Evolutionary conservation across 2,329 filamentous ascomycete genomes (phyloP).

Genomic region (Clarireedia hainanense): DNA sequence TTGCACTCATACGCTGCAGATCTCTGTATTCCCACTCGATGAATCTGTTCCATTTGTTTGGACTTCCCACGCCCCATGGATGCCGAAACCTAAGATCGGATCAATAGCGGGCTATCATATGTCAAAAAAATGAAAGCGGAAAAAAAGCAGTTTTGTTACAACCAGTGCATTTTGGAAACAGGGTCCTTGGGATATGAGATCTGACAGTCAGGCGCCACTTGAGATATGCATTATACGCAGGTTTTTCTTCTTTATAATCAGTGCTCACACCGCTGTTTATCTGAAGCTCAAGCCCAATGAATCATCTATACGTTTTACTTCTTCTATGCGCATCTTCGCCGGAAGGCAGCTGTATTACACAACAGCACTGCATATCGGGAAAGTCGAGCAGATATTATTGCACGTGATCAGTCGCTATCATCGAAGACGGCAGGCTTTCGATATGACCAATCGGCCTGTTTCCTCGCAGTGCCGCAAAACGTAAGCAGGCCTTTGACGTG

Average conservation of each 20-base stretch:
- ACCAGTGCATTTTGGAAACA: background rate
- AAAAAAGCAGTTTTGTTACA: background rate
- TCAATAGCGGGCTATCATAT: slow-evolving; percentile 8
- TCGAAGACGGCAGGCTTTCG: too few species aligned
- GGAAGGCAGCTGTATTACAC: slow-evolving; percentile 14
- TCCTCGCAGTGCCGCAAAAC: too few species aligned
- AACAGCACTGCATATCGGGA: background rate
- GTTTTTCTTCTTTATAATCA: slow-evolving; percentile 9
- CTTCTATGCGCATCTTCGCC: background rate
- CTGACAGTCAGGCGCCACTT: slow-evolving; percentile 16
- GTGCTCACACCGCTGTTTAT: slow-evolving; percentile 20
- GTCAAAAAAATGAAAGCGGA: slow-evolving; percentile 9
- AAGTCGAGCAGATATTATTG: background rate
- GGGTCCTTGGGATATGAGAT: slow-evolving; percentile 3
- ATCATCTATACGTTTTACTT: background rate
- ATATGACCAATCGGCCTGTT: too few species aligned
- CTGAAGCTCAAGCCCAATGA: background rate
- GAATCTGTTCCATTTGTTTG: slow-evolving; percentile 13
- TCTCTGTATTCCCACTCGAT: slow-evolving; percentile 11
- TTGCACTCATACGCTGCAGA: slow-evolving; percentile 3
- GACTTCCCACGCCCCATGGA: slow-evolving; percentile 1
- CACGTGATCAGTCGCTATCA: too few species aligned
- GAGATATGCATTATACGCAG: slow-evolving; percentile 5
- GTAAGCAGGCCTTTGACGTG: too few species aligned
- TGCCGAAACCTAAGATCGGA: slow-evolving; percentile 11